Evolutionary conservation across 257 asterid species (phyloP).

Genomic region (Nicotiana noctiflora): DNA sequence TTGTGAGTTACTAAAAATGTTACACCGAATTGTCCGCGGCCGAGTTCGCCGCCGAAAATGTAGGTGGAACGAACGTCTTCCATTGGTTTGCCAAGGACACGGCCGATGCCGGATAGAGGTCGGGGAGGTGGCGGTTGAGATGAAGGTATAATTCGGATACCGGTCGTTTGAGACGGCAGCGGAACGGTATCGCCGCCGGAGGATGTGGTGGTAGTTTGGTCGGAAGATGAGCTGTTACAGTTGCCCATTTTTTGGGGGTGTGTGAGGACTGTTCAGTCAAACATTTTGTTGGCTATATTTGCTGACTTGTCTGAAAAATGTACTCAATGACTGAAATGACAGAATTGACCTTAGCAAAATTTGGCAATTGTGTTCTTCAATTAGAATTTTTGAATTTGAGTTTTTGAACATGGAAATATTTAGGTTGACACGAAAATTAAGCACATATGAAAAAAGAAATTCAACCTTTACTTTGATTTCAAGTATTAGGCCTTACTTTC

Average conservation of each 20-base stretch:
- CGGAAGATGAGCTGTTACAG: conserved; percentile 9
- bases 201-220: conserved; percentile 6
- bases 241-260: conserved; percentile 49
- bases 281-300: not conserved
- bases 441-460: too few species aligned
- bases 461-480: too few species aligned
- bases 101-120: conserved; percentile 58
- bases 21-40: conserved; percentile 94
- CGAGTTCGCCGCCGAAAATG: conserved; percentile 74
- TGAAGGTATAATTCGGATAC: conserved; percentile 50
- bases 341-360: not conserved
- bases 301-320: not conserved
- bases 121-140: conserved; percentile 55
- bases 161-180: conserved; percentile 24
- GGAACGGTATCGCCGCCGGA: conserved; percentile 4
- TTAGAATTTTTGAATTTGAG: too few species aligned
- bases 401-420: too few species aligned
- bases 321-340: not conserved
- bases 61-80: conserved; percentile 55
- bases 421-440: too few species aligned
- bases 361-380: too few species aligned
- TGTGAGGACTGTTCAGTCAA: conserved; percentile 35
- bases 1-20: conserved; percentile 66
- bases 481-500: too few species aligned
- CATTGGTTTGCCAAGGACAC: conserved; percentile 73